Evolutionary conservation across 1,139 yeast genomes (phyloP), one percentile per base, ranked within the genome.

Genomic region (Taphrina populina): DNA sequence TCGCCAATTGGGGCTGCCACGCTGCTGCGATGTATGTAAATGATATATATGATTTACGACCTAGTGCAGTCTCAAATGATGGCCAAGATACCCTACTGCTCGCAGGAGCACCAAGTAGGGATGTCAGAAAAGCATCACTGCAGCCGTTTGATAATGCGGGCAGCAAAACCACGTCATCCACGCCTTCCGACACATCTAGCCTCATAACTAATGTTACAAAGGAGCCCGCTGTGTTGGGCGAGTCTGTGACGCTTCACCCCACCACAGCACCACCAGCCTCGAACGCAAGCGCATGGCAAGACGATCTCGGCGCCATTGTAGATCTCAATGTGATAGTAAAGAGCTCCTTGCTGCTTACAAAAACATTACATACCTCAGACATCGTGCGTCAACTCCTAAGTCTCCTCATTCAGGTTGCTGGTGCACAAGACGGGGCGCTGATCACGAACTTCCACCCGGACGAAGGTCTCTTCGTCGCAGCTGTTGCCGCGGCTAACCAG

Each of bases 371-470:
- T 13, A 27, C 41, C 2, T 27, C 41, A 2, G 46, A 37, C 27
- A 26, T 45, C n/a, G 36, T 61, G 2, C 36, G 41, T 13, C 58
- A 56, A 39, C 58, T 61, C 56, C 61, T 60, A 26, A 58, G 57
- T 40, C 60, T 59, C 15, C 56, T 61, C 21, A 58, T 61, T 15
- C 55, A 58, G 34, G 61, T 60, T 2, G 60, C 64, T 4, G 57
- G 62, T 13, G 63, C 64, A 1, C 62, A 60, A 36, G 33, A 51
- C 20, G 55, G 59, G 11, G 63, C 63, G 6, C 52, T 61, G 7
- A 36, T 61, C 5, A 37, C 54, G 13, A 49, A 51, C n/a, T 59
- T 24, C 20, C 24, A 49, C 11, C 46, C 61, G 29, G 63, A 60
- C 19, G 35, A 40, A n/a, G 36, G 34, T 7, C 43, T 45, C 30